Conservation (phyloP, 2,329 filamentous ascomycete species). For the Ascochyta koolunga region DNA sequence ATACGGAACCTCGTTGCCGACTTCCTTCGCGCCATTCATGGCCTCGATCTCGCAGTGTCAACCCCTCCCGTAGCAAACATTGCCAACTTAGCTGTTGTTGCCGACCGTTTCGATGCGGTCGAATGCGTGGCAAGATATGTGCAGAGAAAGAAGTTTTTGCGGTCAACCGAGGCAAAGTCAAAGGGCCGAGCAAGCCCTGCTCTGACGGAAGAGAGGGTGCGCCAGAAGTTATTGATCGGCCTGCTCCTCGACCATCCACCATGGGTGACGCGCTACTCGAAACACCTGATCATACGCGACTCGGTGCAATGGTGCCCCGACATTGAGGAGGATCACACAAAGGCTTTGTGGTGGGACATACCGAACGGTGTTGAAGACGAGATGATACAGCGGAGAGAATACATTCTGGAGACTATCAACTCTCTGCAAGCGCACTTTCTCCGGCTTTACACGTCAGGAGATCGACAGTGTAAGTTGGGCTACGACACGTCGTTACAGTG, state of each 20-base stretch:
- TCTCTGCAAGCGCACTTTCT: conserved; percentile 74
- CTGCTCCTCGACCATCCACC: conserved; percentile 68
- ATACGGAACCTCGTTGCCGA: conserved; percentile 70
- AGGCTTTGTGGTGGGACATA: conserved; percentile 73
- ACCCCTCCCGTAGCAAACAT: conserved; percentile 65
- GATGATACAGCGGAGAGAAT: conserved; percentile 68
- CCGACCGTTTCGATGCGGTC: conserved; percentile 74
- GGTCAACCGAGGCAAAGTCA: conserved; percentile 51
- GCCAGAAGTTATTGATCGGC: conserved; percentile 72
- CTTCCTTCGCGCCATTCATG: conserved; percentile 70
- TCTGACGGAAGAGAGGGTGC: conserved; percentile 67
- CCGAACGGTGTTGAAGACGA: conserved; percentile 74
- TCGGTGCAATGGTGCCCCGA: conserved; percentile 62
- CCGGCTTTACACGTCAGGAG: conserved; percentile 69
- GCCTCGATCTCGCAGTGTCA: conserved; percentile 52
- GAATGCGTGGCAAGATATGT: conserved; percentile 62
- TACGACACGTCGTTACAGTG: conserved; percentile 76
- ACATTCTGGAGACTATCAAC: conserved; percentile 71
- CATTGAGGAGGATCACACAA: conserved; percentile 46
- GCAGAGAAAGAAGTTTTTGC: conserved; percentile 52
- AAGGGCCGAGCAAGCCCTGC: conserved; percentile 48
- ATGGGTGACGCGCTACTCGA: conserved; percentile 66
- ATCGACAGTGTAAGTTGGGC: conserved; percentile 72
- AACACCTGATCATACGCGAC: conserved; percentile 70
- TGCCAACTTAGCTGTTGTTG: conserved; percentile 71